Conservation (phyloP, 192 early-diverging fungal species). For the Linnemannia zychae region DNA sequence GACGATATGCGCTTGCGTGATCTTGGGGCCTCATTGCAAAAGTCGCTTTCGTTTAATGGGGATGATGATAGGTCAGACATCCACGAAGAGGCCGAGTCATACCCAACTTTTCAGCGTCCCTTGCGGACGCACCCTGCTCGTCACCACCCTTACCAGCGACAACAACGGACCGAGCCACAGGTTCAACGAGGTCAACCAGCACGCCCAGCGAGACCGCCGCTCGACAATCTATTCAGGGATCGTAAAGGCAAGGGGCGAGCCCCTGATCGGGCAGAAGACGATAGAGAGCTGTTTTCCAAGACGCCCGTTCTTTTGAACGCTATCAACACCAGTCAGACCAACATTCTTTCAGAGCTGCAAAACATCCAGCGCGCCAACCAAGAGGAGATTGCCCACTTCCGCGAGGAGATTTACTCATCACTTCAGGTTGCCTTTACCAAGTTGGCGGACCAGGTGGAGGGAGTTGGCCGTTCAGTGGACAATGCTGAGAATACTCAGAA, state of each 20-base stretch:
- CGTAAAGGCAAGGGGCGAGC: slow-evolving; percentile 51
- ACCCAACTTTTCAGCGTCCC: neutral
- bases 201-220: slow-evolving; percentile 14
- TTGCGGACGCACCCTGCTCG: neutral
- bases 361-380: slow-evolving; percentile 26
- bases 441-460: slow-evolving; percentile 41
- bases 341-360: slow-evolving; percentile 46
- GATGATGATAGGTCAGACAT: slow-evolving; percentile 40
- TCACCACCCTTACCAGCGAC: slow-evolving; percentile 42
- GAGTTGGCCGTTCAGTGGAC: slow-evolving; percentile 38
- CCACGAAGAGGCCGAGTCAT: slow-evolving; percentile 15
- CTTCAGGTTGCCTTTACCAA: slow-evolving; percentile 45
- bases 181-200: slow-evolving; percentile 14
- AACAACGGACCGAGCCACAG: slow-evolving; percentile 5
- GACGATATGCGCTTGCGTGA: slow-evolving; percentile 44
- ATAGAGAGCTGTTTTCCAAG: slow-evolving; percentile 18
- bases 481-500: slow-evolving; percentile 29
- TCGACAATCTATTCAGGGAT: slow-evolving; percentile 29
- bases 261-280: slow-evolving; percentile 23
- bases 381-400: slow-evolving; percentile 38
- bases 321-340: slow-evolving; percentile 54
- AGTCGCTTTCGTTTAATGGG: slow-evolving; percentile 48
- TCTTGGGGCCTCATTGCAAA: slow-evolving; percentile 41
- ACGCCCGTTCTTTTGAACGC: slow-evolving; percentile 47
- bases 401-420: slow-evolving; percentile 40